Evolutionary conservation across 768 basidiomycete genomes (phyloP), one percentile per base, ranked within the genome.

Genomic region (Xerocomellus intermedius): DNA sequence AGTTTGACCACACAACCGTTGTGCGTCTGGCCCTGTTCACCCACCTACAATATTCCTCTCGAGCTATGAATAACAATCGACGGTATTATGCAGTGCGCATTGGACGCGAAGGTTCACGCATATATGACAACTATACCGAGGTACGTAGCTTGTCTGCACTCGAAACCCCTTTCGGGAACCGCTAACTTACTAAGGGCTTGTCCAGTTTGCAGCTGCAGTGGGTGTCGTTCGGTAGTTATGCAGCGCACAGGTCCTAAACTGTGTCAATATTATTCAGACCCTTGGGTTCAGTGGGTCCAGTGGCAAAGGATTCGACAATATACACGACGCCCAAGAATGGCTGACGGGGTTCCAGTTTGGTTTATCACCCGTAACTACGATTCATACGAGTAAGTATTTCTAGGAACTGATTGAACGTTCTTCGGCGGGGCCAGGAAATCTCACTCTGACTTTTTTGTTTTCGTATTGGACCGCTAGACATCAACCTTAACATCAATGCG

Each of bases 81-180:
- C 65, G 63, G 21, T 75, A 70, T 52, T 74, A 74, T 53, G 73
- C 74, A 6, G 73, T 74, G 26, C 70, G 65, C 37, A 64, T 68
- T 48, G 73, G 73, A 28, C 65, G 74, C 10, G 59, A 66, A 22
- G 73, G 73, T 44, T 57, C 73, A 3, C 64, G 62, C 13, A 58
- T 74, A 39, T 75, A 75, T 38, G 61, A 70, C 30, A 65, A 42
- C 32, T 66, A 62, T 48, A 9, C 43, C 9, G 63, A 69, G 52
- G 73, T 74, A 53, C 50, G 73, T 44, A 39, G 42, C 22, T 44
- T 41, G 8, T 28, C 17, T 44, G 4, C 32, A 17, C 39, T 12
- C 4, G 8, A 17, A 36, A 26, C 26, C 36, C n/a, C 13, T 32
- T 35, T 33, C 19, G 14, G 17, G 33, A 39, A 22, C 50, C 14